These are phyloP conservation scores for Leishmania amazonensis DNA, from an alignment of 208 protist genomes.

Conservation along the genomic window DNA sequence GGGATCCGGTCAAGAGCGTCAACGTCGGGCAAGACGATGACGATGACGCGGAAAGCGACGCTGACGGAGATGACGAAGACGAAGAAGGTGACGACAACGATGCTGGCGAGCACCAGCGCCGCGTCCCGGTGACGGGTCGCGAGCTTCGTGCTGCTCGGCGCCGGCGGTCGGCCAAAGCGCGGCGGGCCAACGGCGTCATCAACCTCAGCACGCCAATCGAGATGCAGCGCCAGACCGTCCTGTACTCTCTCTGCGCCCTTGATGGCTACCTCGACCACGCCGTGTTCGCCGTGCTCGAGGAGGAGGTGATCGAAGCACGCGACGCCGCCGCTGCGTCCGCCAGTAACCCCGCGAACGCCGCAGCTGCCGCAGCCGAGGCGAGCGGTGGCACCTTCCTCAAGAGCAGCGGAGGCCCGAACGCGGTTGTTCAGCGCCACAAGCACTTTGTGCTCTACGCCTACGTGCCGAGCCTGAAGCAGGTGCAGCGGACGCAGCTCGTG, in stretches of 20 bases:
- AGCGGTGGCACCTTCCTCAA: conserved; percentile 36
- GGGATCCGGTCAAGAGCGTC: conserved; percentile 16
- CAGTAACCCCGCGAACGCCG: not conserved
- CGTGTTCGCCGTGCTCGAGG: conserved; percentile 76
- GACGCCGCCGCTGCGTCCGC: conserved; percentile 1
- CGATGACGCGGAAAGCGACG: conserved; percentile 21
- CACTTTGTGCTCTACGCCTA: conserved; percentile 97
- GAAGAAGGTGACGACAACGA: conserved; percentile 25
- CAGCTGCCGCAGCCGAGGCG: conserved; percentile 14
- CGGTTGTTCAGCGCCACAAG: conserved; percentile 44
- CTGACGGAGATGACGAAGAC: conserved; percentile 26
- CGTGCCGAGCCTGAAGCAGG: conserved; percentile 98
- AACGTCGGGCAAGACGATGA: conserved; percentile 25
- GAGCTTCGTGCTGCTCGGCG: conserved; percentile 29
- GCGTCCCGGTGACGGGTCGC: conserved; percentile 13
- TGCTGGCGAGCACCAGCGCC: conserved; percentile 7
- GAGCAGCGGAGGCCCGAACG: not conserved
- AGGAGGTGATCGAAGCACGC: conserved; percentile 63
- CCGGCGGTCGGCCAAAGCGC: conserved; percentile 17
- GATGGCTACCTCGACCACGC: conserved; percentile 63
- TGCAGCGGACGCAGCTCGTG: conserved; percentile 96
- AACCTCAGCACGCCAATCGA: conserved; percentile 69
- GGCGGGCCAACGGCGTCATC: conserved; percentile 48
- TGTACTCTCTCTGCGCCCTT: conserved; percentile 70
- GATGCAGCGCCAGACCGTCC: conserved; percentile 70